Percentiles rank a stretch among this genome's conserved stretches.
phyloP scores from a whole-genome alignment of 148 eudicot genomes.

The Fagopyrum homotropicum region DNA sequence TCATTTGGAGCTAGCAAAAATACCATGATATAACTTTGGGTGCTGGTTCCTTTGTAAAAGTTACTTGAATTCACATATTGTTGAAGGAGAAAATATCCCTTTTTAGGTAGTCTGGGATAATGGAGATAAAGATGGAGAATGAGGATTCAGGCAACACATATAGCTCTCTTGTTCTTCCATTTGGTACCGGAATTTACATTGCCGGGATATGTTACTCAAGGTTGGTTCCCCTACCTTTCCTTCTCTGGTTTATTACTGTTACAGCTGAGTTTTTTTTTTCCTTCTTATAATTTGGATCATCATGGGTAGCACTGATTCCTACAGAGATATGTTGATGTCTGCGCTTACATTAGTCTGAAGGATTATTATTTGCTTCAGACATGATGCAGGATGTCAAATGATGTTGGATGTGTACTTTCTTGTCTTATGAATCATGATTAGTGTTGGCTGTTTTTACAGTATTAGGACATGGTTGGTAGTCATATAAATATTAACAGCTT shows the following conservation, averaged over 20 bases:
- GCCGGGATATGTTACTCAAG: background rate
- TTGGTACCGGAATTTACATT: background rate
- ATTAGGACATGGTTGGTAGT: background rate
- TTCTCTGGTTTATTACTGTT: background rate
- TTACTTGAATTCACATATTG: background rate
- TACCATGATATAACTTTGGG: background rate
- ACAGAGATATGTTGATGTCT: background rate
- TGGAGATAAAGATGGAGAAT: background rate
- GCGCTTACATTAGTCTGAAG: background rate
- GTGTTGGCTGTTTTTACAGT: background rate
- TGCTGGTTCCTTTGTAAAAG: background rate
- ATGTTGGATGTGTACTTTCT: background rate
- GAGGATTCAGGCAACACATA: background rate
- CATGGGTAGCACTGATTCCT: background rate
- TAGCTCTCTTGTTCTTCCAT: background rate
- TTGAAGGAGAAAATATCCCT: background rate
- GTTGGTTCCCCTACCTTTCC: background rate
- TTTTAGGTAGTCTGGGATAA: background rate
- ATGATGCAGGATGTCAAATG: background rate
- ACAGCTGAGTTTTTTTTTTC: too few relatives aligned
- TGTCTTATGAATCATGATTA: background rate
- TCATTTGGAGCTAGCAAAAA: background rate
- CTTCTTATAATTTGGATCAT: too few relatives aligned
- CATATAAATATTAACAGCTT: background rate
- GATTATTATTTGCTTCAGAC: background rate